Base-by-base conservation (phyloP, 2,329 filamentous ascomycete genomes). In the Colletotrichum liaoningense region DNA sequence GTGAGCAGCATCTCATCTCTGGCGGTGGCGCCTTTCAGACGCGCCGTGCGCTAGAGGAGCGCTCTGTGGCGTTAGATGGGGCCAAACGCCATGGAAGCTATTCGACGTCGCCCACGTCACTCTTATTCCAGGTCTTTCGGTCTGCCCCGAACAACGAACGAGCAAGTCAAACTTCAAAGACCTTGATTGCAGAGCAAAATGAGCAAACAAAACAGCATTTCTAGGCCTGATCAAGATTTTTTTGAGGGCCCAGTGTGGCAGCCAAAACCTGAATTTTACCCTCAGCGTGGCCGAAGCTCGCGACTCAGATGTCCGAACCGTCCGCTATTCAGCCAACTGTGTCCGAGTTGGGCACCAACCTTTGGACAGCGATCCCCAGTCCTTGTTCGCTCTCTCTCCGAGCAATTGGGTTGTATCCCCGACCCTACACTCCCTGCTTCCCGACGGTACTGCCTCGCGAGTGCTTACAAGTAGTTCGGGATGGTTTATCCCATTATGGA, bases 311-410 rank as follows among this genome's bases (percentile, higher is more conserved):
- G 59, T 73, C 60, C 70, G 70, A 70, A 73, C 67, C 28, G 35
- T 63, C 70, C 66, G 55, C 54, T 60, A 67, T 42, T 46, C 33
- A 46, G 24, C 58, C 30, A 73, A 46, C 33, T 70, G 70, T 73
- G 55, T 69, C 70, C 54, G 59, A 60, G 67, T 73, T 69, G 67
- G 70, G 70, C 70, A 73, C 66, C 70, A 73, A 73, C 52, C 60
- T 57, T 49, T 65, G 22, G 42, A 30, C 67, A 59, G 30, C 67
- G 70, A 65, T 65, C 60, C 70, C 67, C 60, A 49, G 67, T 56
- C 69, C 24, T 64, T 19, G 38, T 55, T 42, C 54, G 54, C 42
- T 49, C 19, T 22, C 7, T 22, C 42, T 49, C 42, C 42, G 42
- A 49, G 42, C 19, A 49, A 49, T 49, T 49, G 42, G 42, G 42